Conservation (phyloP, 176 grass and related monocot genomes). For the Panicum miliaceum region DNA sequence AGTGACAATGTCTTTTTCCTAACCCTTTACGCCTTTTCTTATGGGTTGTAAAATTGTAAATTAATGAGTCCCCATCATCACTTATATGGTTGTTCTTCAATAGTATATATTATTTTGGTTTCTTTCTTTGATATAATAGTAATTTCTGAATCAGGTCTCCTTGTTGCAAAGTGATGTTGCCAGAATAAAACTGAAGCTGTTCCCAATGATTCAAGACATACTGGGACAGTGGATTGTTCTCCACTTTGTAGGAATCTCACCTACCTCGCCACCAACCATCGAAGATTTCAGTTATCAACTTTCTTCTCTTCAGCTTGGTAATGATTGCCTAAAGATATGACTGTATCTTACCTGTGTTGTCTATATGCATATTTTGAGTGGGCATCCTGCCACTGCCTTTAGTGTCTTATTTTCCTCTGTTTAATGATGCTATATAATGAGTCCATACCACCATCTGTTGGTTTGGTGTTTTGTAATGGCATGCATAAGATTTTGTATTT, state of each 20-base stretch:
- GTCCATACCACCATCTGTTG: neutral
- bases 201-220: slow-evolving; percentile 78
- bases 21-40: slow-evolving; percentile 23
- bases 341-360: slow-evolving; percentile 1
- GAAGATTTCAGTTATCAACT: slow-evolving; percentile 94
- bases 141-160: slow-evolving; percentile 66
- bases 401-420: neutral
- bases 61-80: slow-evolving; percentile 19
- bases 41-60: slow-evolving; percentile 27
- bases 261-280: slow-evolving; percentile 65
- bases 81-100: slow-evolving; percentile 27
- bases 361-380: slow-evolving; percentile 28
- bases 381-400: neutral
- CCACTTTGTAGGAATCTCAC: slow-evolving; percentile 78
- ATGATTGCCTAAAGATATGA: slow-evolving; percentile 31
- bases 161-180: slow-evolving; percentile 75
- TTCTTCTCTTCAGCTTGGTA: slow-evolving; percentile 91
- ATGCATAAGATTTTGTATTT: slow-evolving; percentile 7
- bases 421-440: slow-evolving; percentile 9
- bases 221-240: slow-evolving; percentile 82
- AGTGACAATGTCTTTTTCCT: neutral
- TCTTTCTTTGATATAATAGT: slow-evolving; percentile 26
- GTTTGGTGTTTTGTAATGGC: slow-evolving; percentile 3
- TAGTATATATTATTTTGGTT: neutral
- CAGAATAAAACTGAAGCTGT: slow-evolving; percentile 71